Base-by-base conservation (phyloP, 2,329 filamentous ascomycete genomes). In the Exophiala sp. region DNA sequence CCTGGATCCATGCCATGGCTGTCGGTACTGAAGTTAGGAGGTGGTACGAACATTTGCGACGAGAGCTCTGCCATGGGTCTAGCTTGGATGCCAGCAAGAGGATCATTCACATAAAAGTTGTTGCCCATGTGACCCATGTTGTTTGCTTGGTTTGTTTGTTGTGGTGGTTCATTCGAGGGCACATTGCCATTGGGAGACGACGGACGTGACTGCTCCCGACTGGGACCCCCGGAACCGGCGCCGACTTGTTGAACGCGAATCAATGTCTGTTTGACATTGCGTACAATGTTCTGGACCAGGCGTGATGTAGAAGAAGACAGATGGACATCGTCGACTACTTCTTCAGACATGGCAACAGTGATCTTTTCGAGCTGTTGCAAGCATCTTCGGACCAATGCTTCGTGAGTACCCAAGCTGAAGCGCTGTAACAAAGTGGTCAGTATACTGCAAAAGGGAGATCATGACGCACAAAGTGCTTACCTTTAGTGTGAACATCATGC, bases 241-340 rank as follows among this genome's bases (percentile, higher is more conserved):
- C 54, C 54, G 16, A 51, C 49, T 36, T 59, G 54, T 24, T 62
- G 61, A 16, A 64, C 58, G 5, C 62, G 61, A n/a, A 64, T 62
- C 59, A 64, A 52, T 2, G 57, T 62, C 24, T 60, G 51, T 34
- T 63, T 61, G 29, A 64, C 61, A 33, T 63, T 59, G 16, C 54
- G 45, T 24, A 61, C 84, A 11, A 86, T 73, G 2, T 78, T 77
- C 58, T 83, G 76, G 11, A 85, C 73, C 12, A 85, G 74, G 40
- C 82, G 80, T 10, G 83, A 81, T 54, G 85, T 84, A 20, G 81
- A 80, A 59, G 81, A 79, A 45, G 78, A 81, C 2, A 86, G 76
- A 65, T 86, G 83, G 12, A 86, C 82, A 62, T 86, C 83, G 62
- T 86, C 83, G 16, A 86, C 83, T 18, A 85, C 82, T 62, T 77